phyloP scores from a whole-genome alignment of 805 yeast genomes.

The Candida bentonensis region DNA sequence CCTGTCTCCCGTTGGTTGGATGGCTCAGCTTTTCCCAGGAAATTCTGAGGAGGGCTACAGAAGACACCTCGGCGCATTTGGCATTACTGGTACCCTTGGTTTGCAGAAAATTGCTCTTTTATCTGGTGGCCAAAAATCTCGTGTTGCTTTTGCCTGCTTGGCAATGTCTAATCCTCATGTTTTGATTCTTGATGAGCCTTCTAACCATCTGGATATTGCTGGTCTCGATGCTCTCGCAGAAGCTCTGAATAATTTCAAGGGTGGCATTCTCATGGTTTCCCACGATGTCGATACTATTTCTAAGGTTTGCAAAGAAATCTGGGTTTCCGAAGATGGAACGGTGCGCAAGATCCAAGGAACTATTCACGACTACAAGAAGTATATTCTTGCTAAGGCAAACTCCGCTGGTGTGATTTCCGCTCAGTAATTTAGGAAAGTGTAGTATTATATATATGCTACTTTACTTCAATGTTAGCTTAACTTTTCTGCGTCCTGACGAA shows the following conservation, averaged over 20 bases:
- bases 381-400: conserved; percentile 66
- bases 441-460: not conserved
- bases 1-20: conserved; percentile 84
- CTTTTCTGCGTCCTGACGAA: conserved; percentile 1
- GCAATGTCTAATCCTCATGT: conserved; percentile 86
- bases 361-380: conserved; percentile 80
- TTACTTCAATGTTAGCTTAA: not conserved
- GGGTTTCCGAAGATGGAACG: conserved; percentile 84
- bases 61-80: conserved; percentile 92
- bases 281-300: conserved; percentile 91
- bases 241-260: conserved; percentile 76
- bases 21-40: conserved; percentile 81
- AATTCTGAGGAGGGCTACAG: conserved; percentile 93
- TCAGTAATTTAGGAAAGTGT: conserved; percentile 32
- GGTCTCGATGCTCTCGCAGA: conserved; percentile 93
- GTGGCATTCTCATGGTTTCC: conserved; percentile 95
- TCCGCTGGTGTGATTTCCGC: conserved; percentile 81
- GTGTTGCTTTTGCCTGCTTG: conserved; percentile 95
- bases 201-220: conserved; percentile 94
- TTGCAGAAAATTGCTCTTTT: conserved; percentile 77
- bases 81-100: conserved; percentile 89
- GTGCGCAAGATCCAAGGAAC: conserved; percentile 69
- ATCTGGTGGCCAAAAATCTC: conserved; percentile 96
- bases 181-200: conserved; percentile 89
- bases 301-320: conserved; percentile 80